Evolutionary conservation across 352 stramenopile species (phyloP).

Genomic region (Pythium coloratum): DNA sequence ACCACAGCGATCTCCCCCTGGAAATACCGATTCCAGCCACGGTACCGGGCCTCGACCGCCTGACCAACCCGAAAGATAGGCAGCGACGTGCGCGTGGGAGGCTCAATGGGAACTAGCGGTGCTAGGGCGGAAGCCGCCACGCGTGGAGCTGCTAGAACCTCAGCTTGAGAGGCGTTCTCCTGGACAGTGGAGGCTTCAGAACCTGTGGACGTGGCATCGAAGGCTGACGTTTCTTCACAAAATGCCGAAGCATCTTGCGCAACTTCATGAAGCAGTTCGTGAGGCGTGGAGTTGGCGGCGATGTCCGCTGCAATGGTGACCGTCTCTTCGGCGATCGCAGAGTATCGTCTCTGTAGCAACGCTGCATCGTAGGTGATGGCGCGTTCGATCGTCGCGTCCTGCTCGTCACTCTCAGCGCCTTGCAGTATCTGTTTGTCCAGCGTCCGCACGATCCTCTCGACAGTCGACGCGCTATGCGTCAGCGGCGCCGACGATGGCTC

Average conservation of each 20-base stretch:
- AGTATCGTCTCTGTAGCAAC: slow-evolving; percentile 5
- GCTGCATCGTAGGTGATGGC: slow-evolving; percentile 18
- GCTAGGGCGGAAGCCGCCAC: neutral
- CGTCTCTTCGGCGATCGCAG: neutral
- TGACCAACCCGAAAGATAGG: slow-evolving; percentile 8
- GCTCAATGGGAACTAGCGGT: neutral
- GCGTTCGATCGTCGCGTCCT: slow-evolving; percentile 8
- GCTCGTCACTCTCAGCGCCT: neutral
- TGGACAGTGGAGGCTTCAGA: neutral
- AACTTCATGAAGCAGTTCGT: too few relatives aligned
- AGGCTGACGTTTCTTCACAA: too few relatives aligned
- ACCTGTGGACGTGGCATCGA: neutral
- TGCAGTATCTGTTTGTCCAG: slow-evolving; percentile 1
- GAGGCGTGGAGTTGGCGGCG: neutral
- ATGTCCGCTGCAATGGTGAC: neutral
- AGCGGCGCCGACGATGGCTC: neutral
- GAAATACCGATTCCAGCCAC: slow-evolving; percentile 14
- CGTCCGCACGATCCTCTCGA: slow-evolving; percentile 8
- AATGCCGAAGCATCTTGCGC: too few relatives aligned
- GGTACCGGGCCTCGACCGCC: slow-evolving; percentile 15
- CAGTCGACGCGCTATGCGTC: slow-evolving; percentile 2
- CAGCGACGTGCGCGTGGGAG: neutral
- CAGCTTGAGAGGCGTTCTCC: neutral
- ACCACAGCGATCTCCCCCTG: slow-evolving; percentile 22
- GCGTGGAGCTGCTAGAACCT: neutral